A percentile compares a stretch with the other conserved stretches of the same genome.
Conservation (phyloP, 2,329 filamentous ascomycete genomes). For the Alternaria sp. region DNA sequence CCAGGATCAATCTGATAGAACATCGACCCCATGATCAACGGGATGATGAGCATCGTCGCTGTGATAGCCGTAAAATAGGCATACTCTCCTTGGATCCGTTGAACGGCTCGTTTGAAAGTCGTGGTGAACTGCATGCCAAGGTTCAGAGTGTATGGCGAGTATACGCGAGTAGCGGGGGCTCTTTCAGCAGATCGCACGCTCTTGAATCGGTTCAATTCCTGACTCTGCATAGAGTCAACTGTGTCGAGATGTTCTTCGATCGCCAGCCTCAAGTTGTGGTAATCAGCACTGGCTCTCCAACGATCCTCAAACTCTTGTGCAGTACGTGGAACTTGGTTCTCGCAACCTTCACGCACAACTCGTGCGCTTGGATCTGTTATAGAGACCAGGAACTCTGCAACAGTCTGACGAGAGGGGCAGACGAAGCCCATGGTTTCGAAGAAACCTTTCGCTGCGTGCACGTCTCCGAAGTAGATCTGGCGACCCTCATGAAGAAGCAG, state of each 20-base stretch:
- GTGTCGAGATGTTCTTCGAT: constrained; percentile 63
- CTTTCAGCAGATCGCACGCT: not conserved
- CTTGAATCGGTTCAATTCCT: not conserved
- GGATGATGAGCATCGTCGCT: constrained; percentile 59
- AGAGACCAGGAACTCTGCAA: constrained; percentile 76
- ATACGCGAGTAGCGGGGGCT: not conserved
- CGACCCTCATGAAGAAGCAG: constrained; percentile 63
- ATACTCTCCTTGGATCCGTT: not conserved
- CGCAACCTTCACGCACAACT: constrained; percentile 48
- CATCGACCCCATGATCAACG: constrained; percentile 77
- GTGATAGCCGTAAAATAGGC: not conserved
- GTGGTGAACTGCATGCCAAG: not conserved
- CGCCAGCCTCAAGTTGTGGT: constrained; percentile 58
- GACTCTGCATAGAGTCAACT: not conserved
- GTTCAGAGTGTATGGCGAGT: not conserved
- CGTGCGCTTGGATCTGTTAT: constrained; percentile 62
- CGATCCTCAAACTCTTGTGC: constrained; percentile 54
- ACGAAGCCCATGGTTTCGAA: constrained; percentile 74
- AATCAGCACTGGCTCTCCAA: constrained; percentile 51
- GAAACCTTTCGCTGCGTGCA: constrained; percentile 68
- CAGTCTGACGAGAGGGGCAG: constrained; percentile 62
- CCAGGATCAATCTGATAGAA: constrained; percentile 68
- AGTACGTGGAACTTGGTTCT: constrained; percentile 51
- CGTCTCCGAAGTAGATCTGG: constrained; percentile 73
- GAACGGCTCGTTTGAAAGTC: not conserved